These are phyloP conservation scores for Psophocarpus tetragonolobus DNA, from an alignment of 306 rosid species.

Conservation along the genomic window DNA sequence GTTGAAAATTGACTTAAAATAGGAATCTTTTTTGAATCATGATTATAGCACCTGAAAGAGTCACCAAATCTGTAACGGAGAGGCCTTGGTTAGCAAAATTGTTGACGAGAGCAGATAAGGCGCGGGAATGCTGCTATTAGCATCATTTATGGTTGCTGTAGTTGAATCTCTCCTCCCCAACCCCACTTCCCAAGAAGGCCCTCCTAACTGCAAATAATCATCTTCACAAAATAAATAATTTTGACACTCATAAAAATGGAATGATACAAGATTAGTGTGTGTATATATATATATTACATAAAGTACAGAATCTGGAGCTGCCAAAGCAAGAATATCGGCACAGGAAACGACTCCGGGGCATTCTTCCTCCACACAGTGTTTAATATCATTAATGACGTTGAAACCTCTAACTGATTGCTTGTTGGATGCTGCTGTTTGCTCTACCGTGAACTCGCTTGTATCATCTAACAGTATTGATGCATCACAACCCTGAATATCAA, in stretches of 20 bases:
- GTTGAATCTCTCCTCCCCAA: conserved; percentile 70
- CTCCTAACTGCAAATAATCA: conserved; percentile 50
- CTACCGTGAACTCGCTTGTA: conserved; percentile 51
- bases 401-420: conserved; percentile 59
- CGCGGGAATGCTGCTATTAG: conserved; percentile 46
- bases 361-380: conserved; percentile 53
- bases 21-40: too few relatives aligned
- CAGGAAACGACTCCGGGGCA: conserved; percentile 65
- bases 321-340: conserved; percentile 67
- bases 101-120: conserved; percentile 37
- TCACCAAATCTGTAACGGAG: conserved; percentile 52
- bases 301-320: conserved; percentile 60
- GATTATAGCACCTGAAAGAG: conserved; percentile 56
- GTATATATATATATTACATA: conserved; percentile 26
- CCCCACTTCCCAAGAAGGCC: conserved; percentile 59
- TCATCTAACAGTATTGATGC: conserved; percentile 63
- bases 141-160: conserved; percentile 54
- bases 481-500: conserved; percentile 58
- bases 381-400: conserved; percentile 53
- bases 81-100: conserved; percentile 53
- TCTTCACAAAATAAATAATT: neutral
- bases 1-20: too few relatives aligned
- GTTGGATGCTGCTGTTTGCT: conserved; percentile 63
- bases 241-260: neutral
- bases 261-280: conserved; percentile 10